Evolutionary conservation across 1,139 yeast genomes (phyloP), one percentile per base, ranked within the genome.

Genomic region (Yamadazyma jaroonii): DNA sequence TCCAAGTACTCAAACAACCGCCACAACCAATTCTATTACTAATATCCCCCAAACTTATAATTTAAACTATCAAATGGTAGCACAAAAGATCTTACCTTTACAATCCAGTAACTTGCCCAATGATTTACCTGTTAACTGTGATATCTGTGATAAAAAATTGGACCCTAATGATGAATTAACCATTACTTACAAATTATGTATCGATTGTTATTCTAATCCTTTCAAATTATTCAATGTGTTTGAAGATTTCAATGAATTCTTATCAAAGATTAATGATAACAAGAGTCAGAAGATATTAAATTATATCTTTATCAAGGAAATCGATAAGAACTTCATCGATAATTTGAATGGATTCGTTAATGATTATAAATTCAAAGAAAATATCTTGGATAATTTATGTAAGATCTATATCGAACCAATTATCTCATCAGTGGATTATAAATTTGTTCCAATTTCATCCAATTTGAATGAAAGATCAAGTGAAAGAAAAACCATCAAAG

Each of bases 331-430:
- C 30, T 65, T 66, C 41, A 54, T 64, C 22, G 54, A 54, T 30
- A 55, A 56, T 38, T 53, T 67, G 43, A 60, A 42, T 37, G 37
- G 43, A 6, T 56, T 57, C 33, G 52, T 43, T 37, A 53, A 49
- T 36, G 76, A 69, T 43, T 56, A 58, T 36, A 72, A 67, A 49
- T 60, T 61, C 42, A 59, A 72, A 30, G 61, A 61, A 36, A 56
- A 62, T 41, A 50, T 70, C 29, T 54, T 66, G 47, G 64, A 59
- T 33, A 62, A 64, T 42, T 58, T 70, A 40, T 57, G 57, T 38
- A 59, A 61, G 34, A 61, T 68, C 34, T 70, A 61, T 45, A 48
- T 69, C 30, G 73, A 69, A 40, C 74, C 74, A 29, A 56, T 68
- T 32, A 57, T 68, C 43, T 73, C 72, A 28, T 49, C 67, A 34